Percentiles rank a stretch among this genome's conserved stretches.
Conservation (phyloP, 2,329 filamentous ascomycete genomes). For the Fusarium luffae region DNA sequence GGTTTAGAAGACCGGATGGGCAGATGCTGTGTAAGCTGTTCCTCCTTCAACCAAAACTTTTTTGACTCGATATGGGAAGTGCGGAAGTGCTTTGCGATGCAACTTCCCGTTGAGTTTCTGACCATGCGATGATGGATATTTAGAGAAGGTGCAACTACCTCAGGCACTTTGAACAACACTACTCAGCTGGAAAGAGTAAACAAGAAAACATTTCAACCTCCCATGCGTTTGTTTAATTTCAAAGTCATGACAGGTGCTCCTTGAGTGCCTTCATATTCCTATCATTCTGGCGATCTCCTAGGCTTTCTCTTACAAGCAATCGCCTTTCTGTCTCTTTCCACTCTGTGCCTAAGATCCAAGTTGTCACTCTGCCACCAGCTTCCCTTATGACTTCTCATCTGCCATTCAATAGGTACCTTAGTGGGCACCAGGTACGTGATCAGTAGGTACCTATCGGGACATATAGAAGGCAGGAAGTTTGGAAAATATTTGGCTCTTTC, state of each 20-base stretch:
- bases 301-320: not conserved
- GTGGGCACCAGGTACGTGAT: too few species aligned
- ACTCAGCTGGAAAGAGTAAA: not conserved
- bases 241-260: not conserved
- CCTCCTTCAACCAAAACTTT: not conserved
- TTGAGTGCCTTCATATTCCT: not conserved
- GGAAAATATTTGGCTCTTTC: not conserved
- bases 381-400: too few species aligned
- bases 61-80: not conserved
- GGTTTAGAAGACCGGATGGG: not conserved
- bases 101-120: not conserved
- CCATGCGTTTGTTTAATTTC: not conserved
- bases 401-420: too few species aligned
- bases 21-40: not conserved
- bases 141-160: not conserved
- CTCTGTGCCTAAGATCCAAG: not conserved
- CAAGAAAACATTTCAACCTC: not conserved
- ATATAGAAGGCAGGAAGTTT: not conserved
- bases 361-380: too few species aligned
- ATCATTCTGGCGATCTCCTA: not conserved
- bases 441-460: not conserved
- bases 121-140: too few species aligned
- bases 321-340: not conserved
- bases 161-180: not conserved
- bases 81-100: not conserved